Percentiles rank a stretch among this genome's conserved stretches.
These are phyloP conservation scores for Peniophora sp. DNA, from an alignment of 1,284 basidiomycete genomes.

Conservation along the genomic window DNA sequence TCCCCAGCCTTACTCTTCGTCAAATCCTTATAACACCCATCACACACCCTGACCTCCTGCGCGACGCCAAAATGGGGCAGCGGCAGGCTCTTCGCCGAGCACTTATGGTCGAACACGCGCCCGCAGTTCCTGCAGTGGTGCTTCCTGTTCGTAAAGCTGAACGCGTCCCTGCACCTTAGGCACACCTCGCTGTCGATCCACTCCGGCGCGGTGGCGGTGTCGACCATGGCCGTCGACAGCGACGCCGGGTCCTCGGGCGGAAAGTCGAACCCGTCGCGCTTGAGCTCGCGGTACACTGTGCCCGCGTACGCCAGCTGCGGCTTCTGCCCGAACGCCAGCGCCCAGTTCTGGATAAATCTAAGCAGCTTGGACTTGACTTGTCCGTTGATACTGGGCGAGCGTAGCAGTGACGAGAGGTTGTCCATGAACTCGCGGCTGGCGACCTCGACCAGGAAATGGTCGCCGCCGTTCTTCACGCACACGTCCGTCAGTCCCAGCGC, in stretches of 20 bases:
- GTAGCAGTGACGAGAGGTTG: slow-evolving; percentile 79
- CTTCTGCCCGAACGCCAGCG: slow-evolving; percentile 82
- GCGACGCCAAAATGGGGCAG: slow-evolving; percentile 93
- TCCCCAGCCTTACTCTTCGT: slow-evolving; percentile 48
- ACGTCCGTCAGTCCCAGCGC: slow-evolving; percentile 82
- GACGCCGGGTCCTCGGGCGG: slow-evolving; percentile 70
- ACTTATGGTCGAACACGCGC: slow-evolving; percentile 91
- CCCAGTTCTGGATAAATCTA: slow-evolving; percentile 87
- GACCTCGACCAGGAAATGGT: slow-evolving; percentile 80
- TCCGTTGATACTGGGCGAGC: slow-evolving; percentile 63
- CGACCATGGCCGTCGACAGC: slow-evolving; percentile 75
- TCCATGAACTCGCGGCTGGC: slow-evolving; percentile 91
- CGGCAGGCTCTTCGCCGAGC: slow-evolving; percentile 79
- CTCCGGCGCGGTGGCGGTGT: slow-evolving; percentile 84
- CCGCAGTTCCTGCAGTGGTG: slow-evolving; percentile 99
- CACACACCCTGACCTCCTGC: slow-evolving; percentile 92
- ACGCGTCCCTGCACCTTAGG: slow-evolving; percentile 85
- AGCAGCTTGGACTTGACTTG: slow-evolving; percentile 84
- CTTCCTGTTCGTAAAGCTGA: slow-evolving; percentile 95
- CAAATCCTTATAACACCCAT: slow-evolving; percentile 78
- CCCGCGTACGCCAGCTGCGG: slow-evolving; percentile 67
- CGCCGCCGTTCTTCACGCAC: slow-evolving; percentile 97
- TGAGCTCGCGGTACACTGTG: slow-evolving; percentile 75
- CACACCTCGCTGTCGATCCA: slow-evolving; percentile 97
- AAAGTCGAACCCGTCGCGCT: slow-evolving; percentile 73